Evolutionary conservation across 495 filamentous ascomycete genomes (phyloP), one percentile per base, ranked within the genome.

Genomic region (Neurospora sp.): DNA sequence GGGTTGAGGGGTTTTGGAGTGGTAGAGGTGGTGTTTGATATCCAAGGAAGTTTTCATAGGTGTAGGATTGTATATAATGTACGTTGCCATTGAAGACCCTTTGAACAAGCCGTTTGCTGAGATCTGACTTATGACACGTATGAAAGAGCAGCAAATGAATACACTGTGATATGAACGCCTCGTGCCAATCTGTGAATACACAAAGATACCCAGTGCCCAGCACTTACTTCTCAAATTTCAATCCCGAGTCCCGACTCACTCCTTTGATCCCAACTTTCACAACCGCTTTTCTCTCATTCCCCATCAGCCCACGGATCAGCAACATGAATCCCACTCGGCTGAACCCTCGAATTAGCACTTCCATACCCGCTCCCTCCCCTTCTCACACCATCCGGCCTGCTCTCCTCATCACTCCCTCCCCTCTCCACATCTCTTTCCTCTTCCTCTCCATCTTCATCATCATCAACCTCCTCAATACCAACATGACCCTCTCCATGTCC

Each of bases 1-100:
- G 72, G 76, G 70, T 69, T 72, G 72, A 76, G 14, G 5, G 40
- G 4, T 0, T 6, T n/a, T n/a, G n/a, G n/a, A n/a, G n/a, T n/a
- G 39, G 39, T 41, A 41, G 40, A 12, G 12, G 14, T 40, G 38
- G 38, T 39, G 38, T 9, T 11, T 72, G 70, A 44, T 44, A 44
- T 44, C 42, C 18, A 44, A 1, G 42, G 42, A n/a, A 18, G 41
- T 44, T 1, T 0, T n/a, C 7, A 6, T 16, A 7, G 40, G 16
- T 14, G 40, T 18, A 7, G 14, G 40, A 2, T 16, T 16, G 40
- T 41, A 18, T 41, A n/a, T 9, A n/a, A 44, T 44, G 7, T 44
- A 44, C 6, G 42, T 44, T 44, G 42, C 42, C 14, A n/a, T 7
- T 44, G 42, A 3, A 0, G 6, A 1, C 0, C 0, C 42, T n/a